These are phyloP conservation scores for Bruguiera parviflora DNA, from an alignment of 345 rosid genomes.

Conservation along the genomic window DNA sequence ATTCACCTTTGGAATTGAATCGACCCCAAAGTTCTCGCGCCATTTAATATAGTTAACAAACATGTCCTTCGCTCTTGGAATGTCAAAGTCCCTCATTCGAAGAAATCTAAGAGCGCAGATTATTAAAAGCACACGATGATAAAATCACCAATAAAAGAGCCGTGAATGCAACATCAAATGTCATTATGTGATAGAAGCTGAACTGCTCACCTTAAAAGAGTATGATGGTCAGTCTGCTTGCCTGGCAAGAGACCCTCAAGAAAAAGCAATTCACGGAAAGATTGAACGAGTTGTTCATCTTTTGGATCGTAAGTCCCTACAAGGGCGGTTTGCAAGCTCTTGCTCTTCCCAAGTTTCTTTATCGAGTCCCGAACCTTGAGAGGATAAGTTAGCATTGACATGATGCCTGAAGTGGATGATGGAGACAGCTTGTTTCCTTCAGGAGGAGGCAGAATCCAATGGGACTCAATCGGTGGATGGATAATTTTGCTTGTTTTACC, in stretches of 20 bases:
- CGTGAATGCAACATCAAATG: too few species aligned
- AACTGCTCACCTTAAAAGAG: conserved; percentile 44
- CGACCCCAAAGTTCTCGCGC: conserved; percentile 45
- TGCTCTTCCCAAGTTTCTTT: conserved; percentile 41
- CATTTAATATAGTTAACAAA: conserved; percentile 49
- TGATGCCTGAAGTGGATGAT: conserved; percentile 24
- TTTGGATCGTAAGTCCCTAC: conserved; percentile 48
- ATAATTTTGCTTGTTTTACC: conserved; percentile 19
- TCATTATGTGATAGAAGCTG: too few species aligned
- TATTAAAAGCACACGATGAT: not conserved
- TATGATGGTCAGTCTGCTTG: conserved; percentile 50
- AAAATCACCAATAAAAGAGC: not conserved
- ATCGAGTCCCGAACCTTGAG: conserved; percentile 36
- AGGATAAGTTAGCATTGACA: conserved; percentile 29
- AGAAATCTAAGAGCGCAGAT: conserved; percentile 36
- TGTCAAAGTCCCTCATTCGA: conserved; percentile 53
- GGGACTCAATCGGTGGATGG: conserved; percentile 37
- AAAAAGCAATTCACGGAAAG: conserved; percentile 43
- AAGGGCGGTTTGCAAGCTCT: conserved; percentile 34
- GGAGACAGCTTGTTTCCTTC: conserved; percentile 18
- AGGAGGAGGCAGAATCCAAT: conserved; percentile 31
- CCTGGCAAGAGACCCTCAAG: conserved; percentile 36
- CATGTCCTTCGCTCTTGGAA: conserved; percentile 44
- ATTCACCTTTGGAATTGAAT: conserved; percentile 42
- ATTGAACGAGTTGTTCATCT: conserved; percentile 39